phyloP scores from a whole-genome alignment of 106 monocot genomes.

The Agapanthus africanus region DNA sequence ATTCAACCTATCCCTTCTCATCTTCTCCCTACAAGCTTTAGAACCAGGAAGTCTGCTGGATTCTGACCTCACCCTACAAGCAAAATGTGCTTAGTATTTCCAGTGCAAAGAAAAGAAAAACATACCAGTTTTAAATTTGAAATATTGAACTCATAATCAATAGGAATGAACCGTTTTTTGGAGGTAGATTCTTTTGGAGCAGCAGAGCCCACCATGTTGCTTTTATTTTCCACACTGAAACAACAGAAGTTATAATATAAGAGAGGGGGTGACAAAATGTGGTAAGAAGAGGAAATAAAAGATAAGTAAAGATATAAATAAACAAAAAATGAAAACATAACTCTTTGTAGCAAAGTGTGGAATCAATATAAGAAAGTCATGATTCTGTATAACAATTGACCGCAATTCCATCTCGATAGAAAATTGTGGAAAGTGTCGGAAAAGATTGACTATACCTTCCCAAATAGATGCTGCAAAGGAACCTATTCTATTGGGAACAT shows the following conservation, averaged over 20 bases:
- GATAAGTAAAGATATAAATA: neutral
- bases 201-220: conserved; percentile 30
- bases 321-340: neutral
- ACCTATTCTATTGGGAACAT: neutral
- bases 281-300: neutral
- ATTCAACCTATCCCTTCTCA: conserved; percentile 79
- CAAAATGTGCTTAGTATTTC: conserved; percentile 1
- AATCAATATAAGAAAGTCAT: neutral
- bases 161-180: conserved; percentile 50
- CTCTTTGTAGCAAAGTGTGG: neutral
- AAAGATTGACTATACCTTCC: neutral
- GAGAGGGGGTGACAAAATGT: neutral
- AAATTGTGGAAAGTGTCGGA: neutral
- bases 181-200: conserved; percentile 26
- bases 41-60: conserved; percentile 33
- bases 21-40: conserved; percentile 82
- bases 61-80: conserved; percentile 60
- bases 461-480: neutral
- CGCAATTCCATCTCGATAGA: neutral
- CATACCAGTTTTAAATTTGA: neutral
- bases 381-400: neutral
- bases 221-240: conserved; percentile 39
- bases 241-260: neutral
- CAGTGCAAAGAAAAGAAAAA: neutral
- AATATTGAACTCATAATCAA: neutral